Conservation (phyloP, 1,139 yeast species). For the Yamadazyma friedrichii region DNA sequence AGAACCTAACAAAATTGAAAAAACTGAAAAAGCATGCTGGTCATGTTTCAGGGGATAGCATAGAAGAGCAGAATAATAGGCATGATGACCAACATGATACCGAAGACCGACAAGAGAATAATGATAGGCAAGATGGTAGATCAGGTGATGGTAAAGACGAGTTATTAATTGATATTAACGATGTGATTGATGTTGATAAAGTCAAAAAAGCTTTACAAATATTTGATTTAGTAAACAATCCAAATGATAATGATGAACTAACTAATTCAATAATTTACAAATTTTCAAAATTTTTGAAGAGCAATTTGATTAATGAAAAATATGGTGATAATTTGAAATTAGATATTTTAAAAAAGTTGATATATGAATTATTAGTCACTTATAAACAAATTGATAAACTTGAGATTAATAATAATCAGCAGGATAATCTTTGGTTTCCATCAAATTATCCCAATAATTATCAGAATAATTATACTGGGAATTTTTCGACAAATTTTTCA, state of each 20-base stretch:
- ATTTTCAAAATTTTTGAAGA: conserved; percentile 4
- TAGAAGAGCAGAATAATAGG: too few relatives aligned
- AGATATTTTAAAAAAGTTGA: conserved; percentile 5
- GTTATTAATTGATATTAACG: conserved; percentile 4
- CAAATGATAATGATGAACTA: conserved; percentile 5
- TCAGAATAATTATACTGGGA: not conserved
- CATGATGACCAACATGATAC: too few relatives aligned
- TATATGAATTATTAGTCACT: conserved; percentile 4
- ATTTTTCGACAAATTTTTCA: not conserved
- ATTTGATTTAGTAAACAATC: conserved; percentile 3
- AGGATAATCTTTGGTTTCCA: conserved; percentile 8
- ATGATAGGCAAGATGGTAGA: too few relatives aligned
- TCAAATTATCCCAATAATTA: conserved; percentile 2
- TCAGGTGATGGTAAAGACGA: conserved; percentile 2
- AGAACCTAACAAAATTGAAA: too few relatives aligned
- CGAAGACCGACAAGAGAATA: too few relatives aligned
- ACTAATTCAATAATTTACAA: conserved; percentile 2
- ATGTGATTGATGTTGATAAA: conserved; percentile 6
- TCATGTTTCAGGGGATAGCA: not conserved
- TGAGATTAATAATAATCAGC: not conserved
- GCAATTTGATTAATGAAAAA: conserved; percentile 1
- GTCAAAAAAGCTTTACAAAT: conserved; percentile 5
- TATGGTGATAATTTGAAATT: conserved; percentile 5
- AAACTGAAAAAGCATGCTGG: not conserved
- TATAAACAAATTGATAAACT: conserved; percentile 5